Evolutionary conservation across 1,139 yeast genomes (phyloP), one percentile per base, ranked within the genome.

Genomic region (Magnusiomyces ingens): DNA sequence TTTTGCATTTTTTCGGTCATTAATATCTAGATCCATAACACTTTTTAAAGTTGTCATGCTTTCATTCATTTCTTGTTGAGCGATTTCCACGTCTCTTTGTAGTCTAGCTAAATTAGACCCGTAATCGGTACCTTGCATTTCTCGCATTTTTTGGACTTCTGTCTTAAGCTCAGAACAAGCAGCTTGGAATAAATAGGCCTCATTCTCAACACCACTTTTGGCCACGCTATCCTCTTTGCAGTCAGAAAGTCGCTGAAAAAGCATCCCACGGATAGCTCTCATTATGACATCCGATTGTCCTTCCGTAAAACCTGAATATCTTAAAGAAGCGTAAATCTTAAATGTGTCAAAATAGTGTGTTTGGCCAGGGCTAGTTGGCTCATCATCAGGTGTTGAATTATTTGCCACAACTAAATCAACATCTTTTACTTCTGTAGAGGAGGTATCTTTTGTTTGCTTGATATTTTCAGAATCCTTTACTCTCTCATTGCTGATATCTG

Each of bases 151-250:
- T 46, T 85, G 83, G 21, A 90, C 80, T 62, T 90, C 96, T 42
- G 87, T 89, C 51, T 86, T 70, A 45, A 93, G 72, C 67, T 93
- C 98, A 55, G 93, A 85, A 60, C 90, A 88, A 0, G 97, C 96
- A 48, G 97, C 95, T 65, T 90, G 94, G 68, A 90, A 91, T 32
- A 93, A 72, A 66, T 93, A 93, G 22, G 81, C 79, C 63, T 90
- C 96, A 63, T 90, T 91, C 58, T 89, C 96, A 17, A 89, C 73
- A 59, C 88, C 95, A 59, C 80, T 80, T 26, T 72, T 71, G 40
- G 88, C 87, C 8, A 89, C 76, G 63, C 80, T 81, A 57, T 78
- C 78, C 1, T 78, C 75, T 38, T 81, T 76, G 46, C 86, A 72
- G 62, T 80, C 79, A 5, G 78, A 72, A 52, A 90, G 73, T 54